Percentiles rank a stretch among this genome's conserved stretches.
Evolutionary conservation across 1,284 basidiomycete genomes (phyloP).

Genomic region (Tremellales sp.): DNA sequence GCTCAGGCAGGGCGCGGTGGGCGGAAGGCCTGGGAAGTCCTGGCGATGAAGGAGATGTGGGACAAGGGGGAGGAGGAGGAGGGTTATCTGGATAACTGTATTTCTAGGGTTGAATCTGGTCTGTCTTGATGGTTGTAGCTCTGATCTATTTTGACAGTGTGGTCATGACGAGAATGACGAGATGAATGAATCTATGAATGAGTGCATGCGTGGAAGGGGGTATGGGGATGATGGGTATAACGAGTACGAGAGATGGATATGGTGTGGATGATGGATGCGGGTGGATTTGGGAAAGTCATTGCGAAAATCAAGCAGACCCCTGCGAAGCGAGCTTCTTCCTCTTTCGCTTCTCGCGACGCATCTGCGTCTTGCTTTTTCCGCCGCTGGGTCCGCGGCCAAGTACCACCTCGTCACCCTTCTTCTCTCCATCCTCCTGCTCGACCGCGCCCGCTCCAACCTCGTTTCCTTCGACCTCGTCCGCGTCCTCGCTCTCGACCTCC

Average conservation of each 20-base stretch:
- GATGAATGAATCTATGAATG: too few relatives aligned
- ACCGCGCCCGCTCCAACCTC: neutral
- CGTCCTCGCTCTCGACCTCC: constrained; percentile 2
- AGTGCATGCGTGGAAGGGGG: too few relatives aligned
- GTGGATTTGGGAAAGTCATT: too few relatives aligned
- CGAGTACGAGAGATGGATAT: too few relatives aligned
- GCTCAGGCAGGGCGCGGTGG: constrained; percentile 12
- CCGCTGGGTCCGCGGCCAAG: neutral
- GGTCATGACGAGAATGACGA: too few relatives aligned
- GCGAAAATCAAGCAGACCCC: too few relatives aligned
- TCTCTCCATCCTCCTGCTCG: neutral
- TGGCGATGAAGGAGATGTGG: constrained; percentile 4
- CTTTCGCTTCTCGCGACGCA: constrained; percentile 22
- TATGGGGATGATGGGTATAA: too few relatives aligned
- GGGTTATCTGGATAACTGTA: constrained; percentile 4
- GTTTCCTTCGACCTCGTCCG: neutral
- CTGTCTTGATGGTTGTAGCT: neutral
- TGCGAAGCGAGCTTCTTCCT: neutral
- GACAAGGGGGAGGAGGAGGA: constrained; percentile 8
- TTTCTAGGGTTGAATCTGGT: constrained; percentile 8
- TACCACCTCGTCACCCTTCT: neutral
- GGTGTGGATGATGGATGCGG: too few relatives aligned
- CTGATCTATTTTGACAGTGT: too few relatives aligned
- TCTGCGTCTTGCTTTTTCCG: constrained; percentile 19
- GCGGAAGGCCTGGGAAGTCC: constrained; percentile 4